Conservation (phyloP, 345 rosid species). For the Zanthoxylum bungeanum region DNA sequence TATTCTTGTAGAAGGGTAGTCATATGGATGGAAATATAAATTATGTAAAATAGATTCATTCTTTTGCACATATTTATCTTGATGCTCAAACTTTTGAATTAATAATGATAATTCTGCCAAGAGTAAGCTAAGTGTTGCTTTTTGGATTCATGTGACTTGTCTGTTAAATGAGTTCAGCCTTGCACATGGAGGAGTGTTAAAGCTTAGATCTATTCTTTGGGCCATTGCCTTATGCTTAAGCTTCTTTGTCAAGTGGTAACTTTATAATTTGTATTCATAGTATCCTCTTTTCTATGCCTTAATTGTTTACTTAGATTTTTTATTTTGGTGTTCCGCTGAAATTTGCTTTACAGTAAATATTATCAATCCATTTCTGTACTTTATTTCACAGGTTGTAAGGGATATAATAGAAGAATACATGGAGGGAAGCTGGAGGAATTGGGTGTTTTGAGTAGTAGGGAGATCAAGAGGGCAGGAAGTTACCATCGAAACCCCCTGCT, state of each 20-base stretch:
- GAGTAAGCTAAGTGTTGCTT: not conserved
- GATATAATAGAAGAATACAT: constrained; percentile 85
- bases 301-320: not conserved
- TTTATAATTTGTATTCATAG: not conserved
- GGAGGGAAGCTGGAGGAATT: constrained; percentile 81
- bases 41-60: not conserved
- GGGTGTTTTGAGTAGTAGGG: constrained; percentile 75
- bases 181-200: not conserved
- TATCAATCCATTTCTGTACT: constrained; percentile 9
- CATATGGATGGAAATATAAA: not conserved
- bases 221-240: not conserved
- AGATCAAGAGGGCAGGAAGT: constrained; percentile 33
- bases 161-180: not conserved
- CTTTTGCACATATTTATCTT: not conserved
- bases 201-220: not conserved
- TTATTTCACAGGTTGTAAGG: constrained; percentile 55
- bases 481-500: constrained; percentile 24
- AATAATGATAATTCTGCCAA: not conserved
- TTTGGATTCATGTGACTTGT: not conserved
- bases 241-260: not conserved
- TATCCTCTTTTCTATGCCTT: not conserved
- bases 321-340: not conserved
- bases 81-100: not conserved
- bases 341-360: not conserved
- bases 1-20: not conserved